Evolutionary conservation across 352 stramenopile species (phyloP), one percentile per base, ranked within the genome.

Genomic region (Phytophthora melonis): DNA sequence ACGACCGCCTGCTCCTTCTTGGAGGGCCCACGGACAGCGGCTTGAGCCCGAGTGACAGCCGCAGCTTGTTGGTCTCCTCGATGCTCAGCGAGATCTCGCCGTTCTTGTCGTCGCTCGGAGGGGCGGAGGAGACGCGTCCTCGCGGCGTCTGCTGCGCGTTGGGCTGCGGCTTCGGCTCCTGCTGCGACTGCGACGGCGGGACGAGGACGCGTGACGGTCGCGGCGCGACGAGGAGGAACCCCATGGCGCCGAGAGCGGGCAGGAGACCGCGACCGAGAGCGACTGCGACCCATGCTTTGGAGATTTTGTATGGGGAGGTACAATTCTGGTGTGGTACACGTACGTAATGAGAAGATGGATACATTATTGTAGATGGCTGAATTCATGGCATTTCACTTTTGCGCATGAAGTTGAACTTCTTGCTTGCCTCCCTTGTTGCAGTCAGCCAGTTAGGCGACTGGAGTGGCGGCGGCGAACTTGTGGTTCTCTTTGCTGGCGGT

Each of bases 81-180:
- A 96, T 79, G 55, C 84, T 95, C 66, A 95, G 85, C 16, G 86
- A 91, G 54, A 94, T 90, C 70, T 96, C 89, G 39, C 89, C 89
- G 52, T 91, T 91, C 65, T 92, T 89, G 32, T 93, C 84, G 9
- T 81, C 80, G 3, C 66, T 16, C 5, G 70, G n/a, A 10, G 39
- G 21, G 43, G 41, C 0, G 58, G 54, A 43, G 36, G 36, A 1
- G 36, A 16, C 36, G 36, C 36, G 36, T 43, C 11, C 1, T 70
- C 63, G 30, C 57, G 76, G 63, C 56, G 70, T 25, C 59, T 58
- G 70, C 72, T 82, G 58, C 52, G 59, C 11, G 11, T 34, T 45
- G 3, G 39, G 39, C 39, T 50, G 16, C 41, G 41, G 16, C 41
- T 45, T 45, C 39, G 39, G 5, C 39, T 34, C 7, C 30, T 34